Base-by-base conservation (phyloP, 164 flowering plant species). In the Aristolochia contorta region DNA sequence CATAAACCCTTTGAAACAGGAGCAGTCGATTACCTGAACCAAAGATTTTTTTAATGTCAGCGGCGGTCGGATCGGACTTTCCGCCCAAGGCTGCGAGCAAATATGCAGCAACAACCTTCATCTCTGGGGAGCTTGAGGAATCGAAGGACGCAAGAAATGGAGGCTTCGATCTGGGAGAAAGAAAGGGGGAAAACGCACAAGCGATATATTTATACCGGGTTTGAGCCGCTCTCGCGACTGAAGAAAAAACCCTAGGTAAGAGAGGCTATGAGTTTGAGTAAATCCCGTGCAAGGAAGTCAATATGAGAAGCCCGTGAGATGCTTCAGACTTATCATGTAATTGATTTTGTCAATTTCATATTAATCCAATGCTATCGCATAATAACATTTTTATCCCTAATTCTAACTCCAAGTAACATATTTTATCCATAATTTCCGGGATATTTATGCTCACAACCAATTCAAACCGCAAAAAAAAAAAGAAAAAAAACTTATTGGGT, bases 21-120 rank as follows among this genome's bases (percentile, higher is more conserved):
- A 37, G 43, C 43, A 37, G 10, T 37, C 9, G 43, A 37, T 37
- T 43, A 85, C 93, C 87, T 64, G 87, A 84, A 50, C 73, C 79
- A 24, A 84, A 84, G 55, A 86, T 84, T 6, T 30, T 19, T 73
- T 81, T 84, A 59, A 86, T 9, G 57, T 86, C 86, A 5, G 54
- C 72, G 12, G 81, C 82, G 4, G 85, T 30, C 6, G 93, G 93
- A 43, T 13, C 0, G n/a, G 77, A 47, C 67, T 84, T 86, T 0
- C 93, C 93, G 30, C 93, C 89, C 76, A 86, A 71, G 2, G 74
- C 73, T 37, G 89, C 86, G 25, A 86, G 75, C 81, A 86, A 74
- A 51, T 82, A 86, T 0, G 90, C 86, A n/a, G 87, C 87, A 60
- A 84, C 37, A 23, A 81, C 69, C 90, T 86, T 86, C 93, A 86